A percentile compares a stretch with the other conserved stretches of the same genome.
phyloP scores from a whole-genome alignment of 192 early-diverging fungal genomes.

The Phycomyces nitens region DNA sequence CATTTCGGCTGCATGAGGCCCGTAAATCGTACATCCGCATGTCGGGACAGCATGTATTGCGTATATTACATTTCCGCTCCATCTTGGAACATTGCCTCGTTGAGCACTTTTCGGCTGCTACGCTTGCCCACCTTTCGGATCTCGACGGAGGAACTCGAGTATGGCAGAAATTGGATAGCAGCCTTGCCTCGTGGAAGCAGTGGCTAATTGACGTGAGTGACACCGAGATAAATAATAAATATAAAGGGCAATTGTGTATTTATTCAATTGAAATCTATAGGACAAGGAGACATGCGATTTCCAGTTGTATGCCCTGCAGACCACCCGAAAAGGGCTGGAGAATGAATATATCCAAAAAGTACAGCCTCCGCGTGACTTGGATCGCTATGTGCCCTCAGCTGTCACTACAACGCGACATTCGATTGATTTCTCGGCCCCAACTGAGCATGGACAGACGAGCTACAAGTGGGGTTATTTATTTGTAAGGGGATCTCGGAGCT shows the following conservation, averaged over 20 bases:
- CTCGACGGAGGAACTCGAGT: slow-evolving; percentile 41
- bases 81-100: slow-evolving; percentile 47
- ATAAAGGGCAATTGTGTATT: too few species aligned
- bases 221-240: too few species aligned
- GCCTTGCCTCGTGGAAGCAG: slow-evolving; percentile 35
- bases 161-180: slow-evolving; percentile 40
- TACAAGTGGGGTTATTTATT: slow-evolving; percentile 27
- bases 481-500: slow-evolving; percentile 18
- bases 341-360: slow-evolving; percentile 25
- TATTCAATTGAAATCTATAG: slow-evolving; percentile 15
- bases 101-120: slow-evolving; percentile 43
- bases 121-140: slow-evolving; percentile 39
- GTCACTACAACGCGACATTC: slow-evolving; percentile 5
- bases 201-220: slow-evolving; percentile 37
- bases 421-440: not conserved
- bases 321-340: slow-evolving; percentile 35
- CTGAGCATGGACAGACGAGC: slow-evolving; percentile 26
- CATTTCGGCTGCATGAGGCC: slow-evolving; percentile 63
- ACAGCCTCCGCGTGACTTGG: slow-evolving; percentile 23
- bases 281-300: slow-evolving; percentile 32
- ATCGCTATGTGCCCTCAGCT: slow-evolving; percentile 15
- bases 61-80: slow-evolving; percentile 56
- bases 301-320: slow-evolving; percentile 32
- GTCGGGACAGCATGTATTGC: slow-evolving; percentile 53
- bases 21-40: slow-evolving; percentile 63